Conservation (phyloP, 73 alveolate species). For the Paramecium octaurelia region DNA sequence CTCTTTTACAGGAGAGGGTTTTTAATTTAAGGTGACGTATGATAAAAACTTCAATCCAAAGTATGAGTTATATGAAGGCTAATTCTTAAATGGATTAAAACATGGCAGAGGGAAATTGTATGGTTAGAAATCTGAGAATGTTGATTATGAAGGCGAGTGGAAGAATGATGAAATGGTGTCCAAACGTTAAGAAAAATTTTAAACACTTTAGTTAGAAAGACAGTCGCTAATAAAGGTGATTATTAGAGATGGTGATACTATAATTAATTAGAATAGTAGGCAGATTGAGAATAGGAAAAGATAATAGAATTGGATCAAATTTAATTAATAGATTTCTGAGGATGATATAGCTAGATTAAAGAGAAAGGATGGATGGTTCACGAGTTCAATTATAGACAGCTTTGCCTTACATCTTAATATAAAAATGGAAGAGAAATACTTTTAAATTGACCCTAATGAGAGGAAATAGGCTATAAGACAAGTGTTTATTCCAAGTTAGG, state of each 20-base stretch:
- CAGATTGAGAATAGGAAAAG: background rate
- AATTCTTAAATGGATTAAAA: background rate
- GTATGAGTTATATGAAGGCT: background rate
- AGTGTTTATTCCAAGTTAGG: background rate
- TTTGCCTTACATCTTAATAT: background rate
- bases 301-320: background rate
- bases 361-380: background rate
- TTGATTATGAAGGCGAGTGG: background rate
- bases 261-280: background rate
- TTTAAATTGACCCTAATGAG: background rate
- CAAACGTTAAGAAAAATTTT: background rate
- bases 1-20: background rate
- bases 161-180: background rate
- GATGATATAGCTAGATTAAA: background rate
- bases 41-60: background rate
- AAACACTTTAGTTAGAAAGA: no score
- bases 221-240: background rate
- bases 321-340: background rate
- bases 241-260: background rate
- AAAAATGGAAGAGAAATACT: background rate
- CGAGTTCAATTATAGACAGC: background rate
- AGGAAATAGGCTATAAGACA: background rate
- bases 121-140: background rate
- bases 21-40: background rate
- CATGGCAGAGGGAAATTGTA: background rate